These are phyloP conservation scores for Colletotrichum lentis DNA, from an alignment of 2,329 filamentous ascomycete species.

Conservation along the genomic window DNA sequence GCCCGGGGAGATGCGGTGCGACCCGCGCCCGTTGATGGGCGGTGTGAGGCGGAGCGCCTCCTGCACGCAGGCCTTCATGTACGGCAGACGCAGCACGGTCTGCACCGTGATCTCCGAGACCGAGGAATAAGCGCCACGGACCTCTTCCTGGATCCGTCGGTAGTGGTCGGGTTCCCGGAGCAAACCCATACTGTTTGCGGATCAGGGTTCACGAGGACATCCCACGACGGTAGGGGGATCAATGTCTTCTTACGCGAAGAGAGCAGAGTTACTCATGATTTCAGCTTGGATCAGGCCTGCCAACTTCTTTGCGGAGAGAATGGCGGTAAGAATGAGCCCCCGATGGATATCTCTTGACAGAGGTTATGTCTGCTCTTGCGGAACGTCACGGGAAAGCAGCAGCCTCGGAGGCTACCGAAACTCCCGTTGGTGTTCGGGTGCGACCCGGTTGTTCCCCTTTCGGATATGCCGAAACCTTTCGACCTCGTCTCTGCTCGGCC, in stretches of 20 bases:
- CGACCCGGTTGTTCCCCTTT: neutral
- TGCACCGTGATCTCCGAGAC: neutral
- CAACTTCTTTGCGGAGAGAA: conserved; percentile 18
- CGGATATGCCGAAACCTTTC: conserved; percentile 12
- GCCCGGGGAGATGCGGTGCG: neutral
- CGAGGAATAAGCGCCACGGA: neutral
- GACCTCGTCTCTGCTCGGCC: neutral
- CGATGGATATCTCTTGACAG: too few species aligned
- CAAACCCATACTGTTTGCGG: conserved; percentile 22
- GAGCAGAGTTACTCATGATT: conserved; percentile 12
- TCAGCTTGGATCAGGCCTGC: conserved; percentile 19
- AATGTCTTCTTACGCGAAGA: conserved; percentile 11
- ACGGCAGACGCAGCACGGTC: conserved; percentile 14
- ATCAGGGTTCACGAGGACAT: neutral
- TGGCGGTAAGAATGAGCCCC: conserved; percentile 2
- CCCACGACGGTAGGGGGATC: neutral
- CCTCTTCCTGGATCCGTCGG: conserved; percentile 3
- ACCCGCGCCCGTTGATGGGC: conserved; percentile 47
- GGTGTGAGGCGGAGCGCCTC: conserved; percentile 65
- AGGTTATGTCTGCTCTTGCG: too few species aligned
- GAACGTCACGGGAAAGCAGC: too few species aligned
- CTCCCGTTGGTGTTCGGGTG: too few species aligned
- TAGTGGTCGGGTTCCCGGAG: conserved; percentile 7
- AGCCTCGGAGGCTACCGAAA: too few species aligned
- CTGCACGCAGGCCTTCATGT: conserved; percentile 58